A percentile compares a stretch with the other conserved stretches of the same genome.
phyloP scores from a whole-genome alignment of 2,329 filamentous ascomycete genomes.

The Fusarium nisikadoi region DNA sequence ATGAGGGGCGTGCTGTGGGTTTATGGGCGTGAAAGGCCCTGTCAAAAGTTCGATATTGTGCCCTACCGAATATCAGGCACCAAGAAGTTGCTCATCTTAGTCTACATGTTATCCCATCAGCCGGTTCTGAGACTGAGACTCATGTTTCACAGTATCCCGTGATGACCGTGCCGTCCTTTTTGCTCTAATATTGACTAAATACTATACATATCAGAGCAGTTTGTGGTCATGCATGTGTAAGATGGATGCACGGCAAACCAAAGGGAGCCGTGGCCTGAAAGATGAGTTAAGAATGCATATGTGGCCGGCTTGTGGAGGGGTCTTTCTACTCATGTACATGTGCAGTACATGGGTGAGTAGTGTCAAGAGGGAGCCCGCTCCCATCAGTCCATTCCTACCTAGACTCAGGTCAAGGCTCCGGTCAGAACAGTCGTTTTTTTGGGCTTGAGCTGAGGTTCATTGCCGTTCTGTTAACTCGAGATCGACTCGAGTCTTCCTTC shows the following conservation, averaged over 20 bases:
- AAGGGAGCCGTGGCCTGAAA: conserved; percentile 32
- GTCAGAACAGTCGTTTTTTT: conserved; percentile 4
- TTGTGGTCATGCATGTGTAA: conserved; percentile 13
- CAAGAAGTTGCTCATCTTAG: conserved; percentile 19
- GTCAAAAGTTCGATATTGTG: conserved; percentile 30
- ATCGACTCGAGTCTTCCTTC: not conserved
- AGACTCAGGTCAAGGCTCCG: conserved; percentile 17
- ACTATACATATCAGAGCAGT: not conserved
- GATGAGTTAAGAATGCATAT: conserved; percentile 34
- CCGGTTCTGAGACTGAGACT: conserved; percentile 33
- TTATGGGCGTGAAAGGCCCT: conserved; percentile 26
- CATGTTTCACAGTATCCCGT: conserved; percentile 22
- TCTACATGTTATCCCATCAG: not conserved
- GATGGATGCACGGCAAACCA: conserved; percentile 6
- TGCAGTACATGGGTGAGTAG: conserved; percentile 5
- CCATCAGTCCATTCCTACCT: conserved; percentile 33
- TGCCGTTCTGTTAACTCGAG: not conserved
- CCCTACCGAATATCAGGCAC: conserved; percentile 31
- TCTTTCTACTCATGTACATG: conserved; percentile 23
- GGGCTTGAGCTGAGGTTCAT: not conserved
- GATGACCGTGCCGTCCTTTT: conserved; percentile 5
- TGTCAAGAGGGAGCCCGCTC: conserved; percentile 30
- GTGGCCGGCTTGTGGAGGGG: conserved; percentile 33
- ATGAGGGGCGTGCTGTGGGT: conserved; percentile 38
- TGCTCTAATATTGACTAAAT: not conserved